These are phyloP conservation scores for Nissolia schottii DNA, from an alignment of 306 rosid species.

Conservation along the genomic window DNA sequence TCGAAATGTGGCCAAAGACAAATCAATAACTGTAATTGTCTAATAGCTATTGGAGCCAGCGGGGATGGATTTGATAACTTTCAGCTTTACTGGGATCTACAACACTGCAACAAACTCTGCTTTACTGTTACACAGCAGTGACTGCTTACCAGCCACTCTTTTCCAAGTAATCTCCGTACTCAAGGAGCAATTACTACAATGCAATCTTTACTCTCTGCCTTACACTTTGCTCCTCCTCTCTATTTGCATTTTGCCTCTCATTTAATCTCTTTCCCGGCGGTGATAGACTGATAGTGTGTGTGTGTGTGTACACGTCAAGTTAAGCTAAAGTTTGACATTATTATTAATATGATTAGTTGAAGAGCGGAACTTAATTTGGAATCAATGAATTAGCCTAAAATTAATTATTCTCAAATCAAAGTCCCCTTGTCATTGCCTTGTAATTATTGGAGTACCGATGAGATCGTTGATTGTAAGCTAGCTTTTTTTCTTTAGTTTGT, in stretches of 20 bases:
- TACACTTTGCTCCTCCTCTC: neutral
- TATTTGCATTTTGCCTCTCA: neutral
- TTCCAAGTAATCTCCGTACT: slow-evolving; percentile 6
- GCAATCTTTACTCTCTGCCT: slow-evolving; percentile 13
- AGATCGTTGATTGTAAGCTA: slow-evolving; percentile 16
- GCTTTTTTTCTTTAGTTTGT: slow-evolving; percentile 1
- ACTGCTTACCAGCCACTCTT: slow-evolving; percentile 22
- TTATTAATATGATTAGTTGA: neutral
- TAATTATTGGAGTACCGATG: slow-evolving; percentile 38
- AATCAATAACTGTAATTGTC: neutral
- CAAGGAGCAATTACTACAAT: neutral
- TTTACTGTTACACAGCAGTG: slow-evolving; percentile 4
- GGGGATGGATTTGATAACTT: slow-evolving; percentile 2
- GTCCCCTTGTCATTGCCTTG: neutral
- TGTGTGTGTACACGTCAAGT: no score
- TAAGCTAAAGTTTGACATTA: slow-evolving; percentile 23
- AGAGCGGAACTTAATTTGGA: slow-evolving; percentile 1
- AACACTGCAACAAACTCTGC: neutral
- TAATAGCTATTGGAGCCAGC: slow-evolving; percentile 23
- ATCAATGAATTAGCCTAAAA: slow-evolving; percentile 28
- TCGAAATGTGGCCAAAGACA: slow-evolving; percentile 3
- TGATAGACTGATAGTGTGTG: no score
- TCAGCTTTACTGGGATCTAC: neutral
- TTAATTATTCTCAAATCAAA: slow-evolving; percentile 21
- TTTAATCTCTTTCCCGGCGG: slow-evolving; percentile 13